A percentile compares a stretch with the other conserved stretches of the same genome.
phyloP scores from a whole-genome alignment of 2,329 filamentous ascomycete genomes.

The Hypoxylon sp. region DNA sequence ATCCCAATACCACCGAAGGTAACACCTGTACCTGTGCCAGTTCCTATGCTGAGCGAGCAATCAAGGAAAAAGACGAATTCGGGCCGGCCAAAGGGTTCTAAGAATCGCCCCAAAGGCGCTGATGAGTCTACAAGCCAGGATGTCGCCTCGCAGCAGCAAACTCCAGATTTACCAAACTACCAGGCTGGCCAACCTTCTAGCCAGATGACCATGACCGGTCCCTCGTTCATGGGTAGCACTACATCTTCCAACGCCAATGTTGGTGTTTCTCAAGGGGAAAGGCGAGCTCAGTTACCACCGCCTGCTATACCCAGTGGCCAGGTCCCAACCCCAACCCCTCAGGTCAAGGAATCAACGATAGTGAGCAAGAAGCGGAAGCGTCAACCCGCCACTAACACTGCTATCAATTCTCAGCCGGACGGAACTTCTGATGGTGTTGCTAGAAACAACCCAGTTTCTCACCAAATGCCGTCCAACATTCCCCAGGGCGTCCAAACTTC shows the following conservation, averaged over 20 bases:
- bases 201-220: slow-evolving; percentile 20
- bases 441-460: slow-evolving; percentile 26
- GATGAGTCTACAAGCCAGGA: slow-evolving; percentile 28
- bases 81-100: slow-evolving; percentile 51
- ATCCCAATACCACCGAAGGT: slow-evolving; percentile 43
- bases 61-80: slow-evolving; percentile 43
- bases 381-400: slow-evolving; percentile 35
- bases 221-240: slow-evolving; percentile 26
- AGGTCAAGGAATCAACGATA: slow-evolving; percentile 46
- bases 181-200: slow-evolving; percentile 17
- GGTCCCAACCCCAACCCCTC: slow-evolving; percentile 32
- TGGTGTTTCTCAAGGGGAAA: slow-evolving; percentile 30
- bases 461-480: slow-evolving; percentile 31
- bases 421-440: slow-evolving; percentile 10
- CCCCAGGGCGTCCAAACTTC: slow-evolving; percentile 31
- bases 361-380: slow-evolving; percentile 47
- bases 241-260: slow-evolving; percentile 31
- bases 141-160: slow-evolving; percentile 20
- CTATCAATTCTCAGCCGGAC: slow-evolving; percentile 29
- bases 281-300: slow-evolving; percentile 30
- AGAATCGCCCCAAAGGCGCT: slow-evolving; percentile 47
- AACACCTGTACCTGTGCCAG: slow-evolving; percentile 43
- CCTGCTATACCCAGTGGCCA: slow-evolving; percentile 24
- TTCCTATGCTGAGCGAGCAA: slow-evolving; percentile 43
- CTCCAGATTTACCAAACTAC: slow-evolving; percentile 20